A percentile compares a stretch with the other conserved stretches of the same genome.
These are phyloP conservation scores for Bipolaris sorokiniana DNA, from an alignment of 2,329 filamentous ascomycete species.

Conservation along the genomic window DNA sequence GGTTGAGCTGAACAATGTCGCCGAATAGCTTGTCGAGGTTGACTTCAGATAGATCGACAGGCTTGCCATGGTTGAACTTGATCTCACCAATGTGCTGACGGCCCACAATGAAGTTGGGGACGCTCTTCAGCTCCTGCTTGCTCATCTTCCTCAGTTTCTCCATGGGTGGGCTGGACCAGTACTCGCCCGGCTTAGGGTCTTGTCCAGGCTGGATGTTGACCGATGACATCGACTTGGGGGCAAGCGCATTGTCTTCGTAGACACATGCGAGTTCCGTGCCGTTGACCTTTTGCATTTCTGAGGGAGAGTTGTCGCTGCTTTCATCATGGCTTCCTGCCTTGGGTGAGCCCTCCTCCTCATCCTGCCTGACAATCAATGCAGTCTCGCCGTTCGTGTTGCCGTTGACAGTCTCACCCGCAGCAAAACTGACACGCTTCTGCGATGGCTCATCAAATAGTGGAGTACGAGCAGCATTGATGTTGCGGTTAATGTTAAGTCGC, in stretches of 20 bases:
- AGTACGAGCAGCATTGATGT: conserved; percentile 67
- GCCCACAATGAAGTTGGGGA: conserved; percentile 79
- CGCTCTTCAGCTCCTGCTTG: conserved; percentile 75
- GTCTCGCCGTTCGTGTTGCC: conserved; percentile 50
- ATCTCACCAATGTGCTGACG: conserved; percentile 82
- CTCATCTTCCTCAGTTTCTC: conserved; percentile 81
- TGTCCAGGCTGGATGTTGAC: conserved; percentile 35
- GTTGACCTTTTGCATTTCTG: conserved; percentile 74
- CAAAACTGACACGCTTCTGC: conserved; percentile 86
- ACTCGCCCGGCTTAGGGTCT: conserved; percentile 71
- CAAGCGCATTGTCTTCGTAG: conserved; percentile 68
- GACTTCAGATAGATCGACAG: conserved; percentile 79
- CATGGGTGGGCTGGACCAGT: conserved; percentile 82
- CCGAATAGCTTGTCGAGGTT: conserved; percentile 81
- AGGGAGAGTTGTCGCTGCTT: conserved; percentile 50
- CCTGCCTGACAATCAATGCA: conserved; percentile 59
- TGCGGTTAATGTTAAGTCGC: conserved; percentile 89
- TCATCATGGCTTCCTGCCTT: conserved; percentile 55
- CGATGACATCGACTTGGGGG: conserved; percentile 44
- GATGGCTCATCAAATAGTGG: conserved; percentile 64
- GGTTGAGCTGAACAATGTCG: conserved; percentile 75
- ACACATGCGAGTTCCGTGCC: conserved; percentile 81
- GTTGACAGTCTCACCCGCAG: conserved; percentile 61
- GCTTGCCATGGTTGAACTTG: conserved; percentile 65
- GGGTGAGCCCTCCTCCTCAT: conserved; percentile 59